Evolutionary conservation across 2,329 filamentous ascomycete genomes (phyloP), one percentile per base, ranked within the genome.

Genomic region (Fusarium citri): DNA sequence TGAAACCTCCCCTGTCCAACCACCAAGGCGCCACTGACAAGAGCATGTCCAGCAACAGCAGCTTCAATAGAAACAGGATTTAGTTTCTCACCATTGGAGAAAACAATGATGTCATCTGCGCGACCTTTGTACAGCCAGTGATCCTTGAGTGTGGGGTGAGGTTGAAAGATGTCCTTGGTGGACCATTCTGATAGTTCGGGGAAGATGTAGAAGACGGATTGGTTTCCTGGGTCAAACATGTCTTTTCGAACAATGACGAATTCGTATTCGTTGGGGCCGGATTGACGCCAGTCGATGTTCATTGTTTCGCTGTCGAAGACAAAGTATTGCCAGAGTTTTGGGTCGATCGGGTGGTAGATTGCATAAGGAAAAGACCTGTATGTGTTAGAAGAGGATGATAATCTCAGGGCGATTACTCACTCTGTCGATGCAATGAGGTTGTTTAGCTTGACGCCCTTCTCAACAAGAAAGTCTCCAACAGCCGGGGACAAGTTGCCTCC

Each of bases 111-210:
- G 4, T 64, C 59, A 14, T 64, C 61, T 0, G 59, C 59, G 1
- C 61, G 61, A 8, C 61, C 61, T 8, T 42, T 57, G 8, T 58
- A 50, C 0, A 50, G 2, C 61, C 61, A 64, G 8, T 64, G 59
- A 2, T 64, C 22, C 2, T 58, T n/a, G 1, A 58, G n/a, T 0
- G 51, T 59, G 1, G 61, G 59, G 0, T 64, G 61, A 4, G 61
- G 59, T 3, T 28, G 18, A 8, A 28, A 64, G 4, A 64, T 50
- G 10, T 64, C 61, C 2, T 25, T 59, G 1, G 61, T 64, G 1
- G 40, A 56, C 51, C 51, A 64, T 15, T 64, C 59, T 2, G 26
- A 50, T 6, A 64, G 8, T 4, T 64, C 61, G 2, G 61, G 59
- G 10, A 64, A 64, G 0, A n/a, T 46, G 9, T 64, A 64, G 14